Evolutionary conservation across 352 stramenopile species (phyloP).

Genomic region (Plasmopara viticola): DNA sequence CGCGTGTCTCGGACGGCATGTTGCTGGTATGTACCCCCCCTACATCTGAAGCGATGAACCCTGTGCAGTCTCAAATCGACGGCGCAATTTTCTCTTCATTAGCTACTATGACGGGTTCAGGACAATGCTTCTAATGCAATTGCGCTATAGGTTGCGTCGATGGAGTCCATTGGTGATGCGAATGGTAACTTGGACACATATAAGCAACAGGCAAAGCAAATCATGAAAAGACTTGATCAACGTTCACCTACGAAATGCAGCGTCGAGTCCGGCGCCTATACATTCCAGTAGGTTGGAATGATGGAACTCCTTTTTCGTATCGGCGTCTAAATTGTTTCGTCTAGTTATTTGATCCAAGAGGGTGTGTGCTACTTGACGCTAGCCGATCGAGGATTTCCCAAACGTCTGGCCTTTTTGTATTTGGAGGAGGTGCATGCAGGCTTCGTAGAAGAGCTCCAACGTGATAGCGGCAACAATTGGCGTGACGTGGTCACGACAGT

Average conservation of each 20-base stretch:
- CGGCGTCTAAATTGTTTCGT: constrained; percentile 1
- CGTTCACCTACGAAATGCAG: constrained; percentile 91
- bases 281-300: constrained; percentile 85
- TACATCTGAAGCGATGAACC: neutral
- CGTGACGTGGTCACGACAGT: constrained; percentile 91
- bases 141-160: constrained; percentile 83
- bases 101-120: neutral
- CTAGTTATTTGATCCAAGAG: constrained; percentile 95
- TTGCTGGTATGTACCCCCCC: constrained; percentile 57
- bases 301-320: neutral
- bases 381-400: constrained; percentile 94
- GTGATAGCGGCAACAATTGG: constrained; percentile 90
- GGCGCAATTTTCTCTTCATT: neutral
- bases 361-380: constrained; percentile 97
- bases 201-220: constrained; percentile 91
- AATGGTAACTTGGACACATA: constrained; percentile 84
- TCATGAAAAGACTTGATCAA: constrained; percentile 90
- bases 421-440: constrained; percentile 92
- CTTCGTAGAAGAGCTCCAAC: constrained; percentile 93
- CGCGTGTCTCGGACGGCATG: constrained; percentile 91
- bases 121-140: neutral
- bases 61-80: neutral
- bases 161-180: constrained; percentile 84
- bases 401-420: constrained; percentile 96
- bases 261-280: constrained; percentile 89